A percentile compares a stretch with the other conserved stretches of the same genome.
phyloP scores from a whole-genome alignment of 208 protist species.

The Trypanosoma scelopori region DNA sequence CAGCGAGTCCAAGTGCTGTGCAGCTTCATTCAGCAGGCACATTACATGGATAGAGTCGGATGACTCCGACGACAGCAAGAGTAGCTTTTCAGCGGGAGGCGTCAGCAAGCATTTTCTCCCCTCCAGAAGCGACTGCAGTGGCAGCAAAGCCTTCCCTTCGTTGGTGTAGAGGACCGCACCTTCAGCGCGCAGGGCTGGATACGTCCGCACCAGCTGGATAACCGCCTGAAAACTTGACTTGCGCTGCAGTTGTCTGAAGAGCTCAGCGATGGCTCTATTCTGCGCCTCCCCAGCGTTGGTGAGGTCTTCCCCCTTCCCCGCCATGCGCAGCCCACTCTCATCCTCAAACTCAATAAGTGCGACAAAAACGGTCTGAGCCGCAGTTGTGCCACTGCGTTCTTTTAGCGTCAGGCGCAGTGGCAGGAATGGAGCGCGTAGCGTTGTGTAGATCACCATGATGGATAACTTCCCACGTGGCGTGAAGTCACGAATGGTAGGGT shows the following conservation, averaged over 20 bases:
- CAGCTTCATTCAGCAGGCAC: background rate
- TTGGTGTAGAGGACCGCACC: background rate
- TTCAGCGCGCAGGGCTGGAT: slow-evolving; percentile 28
- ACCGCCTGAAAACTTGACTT: slow-evolving; percentile 34
- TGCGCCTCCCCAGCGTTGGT: slow-evolving; percentile 8
- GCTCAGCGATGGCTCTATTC: slow-evolving; percentile 27
- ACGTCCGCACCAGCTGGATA: slow-evolving; percentile 25
- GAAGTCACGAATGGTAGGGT: slow-evolving; percentile 30
- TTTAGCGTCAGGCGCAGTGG: slow-evolving; percentile 28
- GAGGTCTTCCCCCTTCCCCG: slow-evolving; percentile 28
- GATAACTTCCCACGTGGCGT: slow-evolving; percentile 39
- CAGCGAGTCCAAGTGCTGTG: slow-evolving; percentile 10
- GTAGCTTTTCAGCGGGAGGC: background rate
- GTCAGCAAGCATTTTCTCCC: background rate
- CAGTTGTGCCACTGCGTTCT: slow-evolving; percentile 3
- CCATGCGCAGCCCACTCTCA: slow-evolving; percentile 29
- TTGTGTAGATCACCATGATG: slow-evolving; percentile 50
- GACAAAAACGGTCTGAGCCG: slow-evolving; percentile 1
- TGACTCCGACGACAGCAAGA: background rate
- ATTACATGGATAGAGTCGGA: background rate
- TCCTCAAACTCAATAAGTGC: slow-evolving; percentile 30
- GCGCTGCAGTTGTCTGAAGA: slow-evolving; percentile 34
- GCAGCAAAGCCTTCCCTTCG: slow-evolving; percentile 13
- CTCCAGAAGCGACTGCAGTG: slow-evolving; percentile 2
- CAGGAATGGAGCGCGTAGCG: slow-evolving; percentile 36